Conservation (phyloP, 2,329 filamentous ascomycete species). For the Penicillium frequentans region DNA sequence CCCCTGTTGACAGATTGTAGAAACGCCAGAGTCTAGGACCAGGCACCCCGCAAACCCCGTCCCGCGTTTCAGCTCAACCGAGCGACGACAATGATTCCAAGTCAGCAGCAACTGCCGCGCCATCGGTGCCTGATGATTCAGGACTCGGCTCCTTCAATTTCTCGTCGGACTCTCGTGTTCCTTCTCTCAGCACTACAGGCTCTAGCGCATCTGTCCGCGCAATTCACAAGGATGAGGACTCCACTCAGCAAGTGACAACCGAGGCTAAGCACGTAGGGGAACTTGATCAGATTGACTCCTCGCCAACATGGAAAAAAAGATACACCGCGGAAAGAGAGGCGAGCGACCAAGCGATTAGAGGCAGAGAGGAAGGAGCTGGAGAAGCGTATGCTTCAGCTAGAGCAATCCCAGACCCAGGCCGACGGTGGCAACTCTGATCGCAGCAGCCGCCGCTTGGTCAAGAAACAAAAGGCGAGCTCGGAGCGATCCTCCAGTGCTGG, state of each 20-base stretch:
- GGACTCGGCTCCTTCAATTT: constrained; percentile 14
- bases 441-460: constrained; percentile 32
- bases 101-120: constrained; percentile 2
- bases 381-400: constrained; percentile 22
- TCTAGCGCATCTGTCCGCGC: constrained; percentile 17
- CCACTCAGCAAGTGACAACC: constrained; percentile 2
- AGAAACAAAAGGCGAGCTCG: constrained; percentile 32
- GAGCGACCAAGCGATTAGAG: constrained; percentile 32
- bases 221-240: constrained; percentile 4
- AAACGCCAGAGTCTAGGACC: neutral
- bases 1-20: neutral
- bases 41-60: neutral
- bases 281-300: constrained; percentile 13
- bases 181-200: constrained; percentile 14
- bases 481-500: constrained; percentile 32
- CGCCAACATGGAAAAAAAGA: constrained; percentile 22
- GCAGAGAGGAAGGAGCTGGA: constrained; percentile 35
- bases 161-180: constrained; percentile 17
- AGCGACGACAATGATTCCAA: neutral
- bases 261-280: constrained; percentile 5
- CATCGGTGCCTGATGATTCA: constrained; percentile 12
- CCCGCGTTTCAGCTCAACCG: neutral
- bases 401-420: constrained; percentile 20
- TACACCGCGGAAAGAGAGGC: constrained; percentile 27
- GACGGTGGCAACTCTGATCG: constrained; percentile 19